These are phyloP conservation scores for Yamadazyma takamatsuzukensis DNA, from an alignment of 805 yeast species.

Conservation along the genomic window DNA sequence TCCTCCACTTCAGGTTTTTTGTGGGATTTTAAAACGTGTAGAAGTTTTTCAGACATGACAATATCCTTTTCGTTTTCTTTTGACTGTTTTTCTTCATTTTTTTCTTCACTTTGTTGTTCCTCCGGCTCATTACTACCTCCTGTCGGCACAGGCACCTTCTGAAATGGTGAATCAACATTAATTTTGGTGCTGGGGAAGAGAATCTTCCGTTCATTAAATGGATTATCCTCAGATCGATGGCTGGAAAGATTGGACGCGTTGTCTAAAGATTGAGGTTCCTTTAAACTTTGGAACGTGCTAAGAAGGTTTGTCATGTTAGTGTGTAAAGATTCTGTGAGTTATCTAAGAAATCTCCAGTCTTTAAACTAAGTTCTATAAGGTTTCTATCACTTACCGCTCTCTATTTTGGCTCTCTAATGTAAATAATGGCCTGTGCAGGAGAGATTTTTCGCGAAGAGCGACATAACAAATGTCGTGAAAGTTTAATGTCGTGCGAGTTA, in stretches of 20 bases:
- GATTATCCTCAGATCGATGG: conserved; percentile 18
- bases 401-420: too few species aligned
- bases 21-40: neutral
- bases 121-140: too few species aligned
- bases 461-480: too few species aligned
- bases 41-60: conserved; percentile 5
- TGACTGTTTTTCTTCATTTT: neutral
- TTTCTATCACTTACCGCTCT: too few species aligned
- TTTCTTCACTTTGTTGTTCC: conserved; percentile 1
- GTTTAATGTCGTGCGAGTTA: too few species aligned
- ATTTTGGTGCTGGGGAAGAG: too few species aligned
- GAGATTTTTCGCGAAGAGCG: too few species aligned
- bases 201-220: conserved; percentile 15
- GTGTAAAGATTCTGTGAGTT: too few species aligned
- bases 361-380: too few species aligned
- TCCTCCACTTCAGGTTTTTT: conserved; percentile 23
- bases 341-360: too few species aligned
- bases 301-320: conserved; percentile 9
- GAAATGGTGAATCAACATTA: too few species aligned
- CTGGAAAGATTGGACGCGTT: conserved; percentile 2
- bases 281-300: conserved; percentile 10
- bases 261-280: conserved; percentile 4
- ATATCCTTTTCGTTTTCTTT: conserved; percentile 1
- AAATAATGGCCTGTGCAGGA: too few species aligned
- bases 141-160: neutral